Evolutionary conservation across 768 basidiomycete species (phyloP).

Genomic region (Tylopilus sp.): DNA sequence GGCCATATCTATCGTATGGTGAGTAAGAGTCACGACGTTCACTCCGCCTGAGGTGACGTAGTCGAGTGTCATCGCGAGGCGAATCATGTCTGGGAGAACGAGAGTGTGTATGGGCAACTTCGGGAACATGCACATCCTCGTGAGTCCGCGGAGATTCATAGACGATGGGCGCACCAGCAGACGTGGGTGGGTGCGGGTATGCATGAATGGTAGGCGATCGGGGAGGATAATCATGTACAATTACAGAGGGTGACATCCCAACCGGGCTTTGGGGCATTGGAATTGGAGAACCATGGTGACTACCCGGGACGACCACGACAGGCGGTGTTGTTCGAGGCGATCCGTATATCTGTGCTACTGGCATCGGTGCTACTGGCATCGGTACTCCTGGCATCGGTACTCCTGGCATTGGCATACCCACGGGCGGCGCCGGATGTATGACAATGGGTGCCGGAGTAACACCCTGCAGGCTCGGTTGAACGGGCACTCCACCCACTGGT

Average conservation of each 20-base stretch:
- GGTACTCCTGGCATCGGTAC: constrained; percentile 7
- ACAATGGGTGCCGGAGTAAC: constrained; percentile 8
- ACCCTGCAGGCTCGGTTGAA: constrained; percentile 1
- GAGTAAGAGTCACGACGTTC: constrained; percentile 25
- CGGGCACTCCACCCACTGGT: not conserved
- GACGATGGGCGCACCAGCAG: constrained; percentile 2
- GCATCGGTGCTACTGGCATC: constrained; percentile 12
- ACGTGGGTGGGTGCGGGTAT: constrained; percentile 9
- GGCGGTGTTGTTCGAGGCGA: constrained; percentile 15
- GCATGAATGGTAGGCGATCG: constrained; percentile 27
- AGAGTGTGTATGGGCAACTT: constrained; percentile 7
- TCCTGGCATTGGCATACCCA: not conserved
- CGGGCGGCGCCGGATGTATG: constrained; percentile 20
- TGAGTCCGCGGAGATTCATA: constrained; percentile 3
- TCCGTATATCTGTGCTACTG: constrained; percentile 1
- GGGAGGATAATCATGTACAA: constrained; percentile 5
- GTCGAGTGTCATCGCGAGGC: constrained; percentile 1
- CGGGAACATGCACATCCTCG: not conserved
- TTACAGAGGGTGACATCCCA: constrained; percentile 8
- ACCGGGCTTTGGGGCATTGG: constrained; percentile 18
- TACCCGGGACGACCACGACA: constrained; percentile 13
- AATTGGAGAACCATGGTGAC: constrained; percentile 23
- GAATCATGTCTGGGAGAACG: constrained; percentile 4
- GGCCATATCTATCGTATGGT: constrained; percentile 8
- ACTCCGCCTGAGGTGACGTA: not conserved